A percentile compares a stretch with the other conserved stretches of the same genome.
phyloP scores from a whole-genome alignment of 371 early-diverging fungal species.

The Mortierella sp. region DNA sequence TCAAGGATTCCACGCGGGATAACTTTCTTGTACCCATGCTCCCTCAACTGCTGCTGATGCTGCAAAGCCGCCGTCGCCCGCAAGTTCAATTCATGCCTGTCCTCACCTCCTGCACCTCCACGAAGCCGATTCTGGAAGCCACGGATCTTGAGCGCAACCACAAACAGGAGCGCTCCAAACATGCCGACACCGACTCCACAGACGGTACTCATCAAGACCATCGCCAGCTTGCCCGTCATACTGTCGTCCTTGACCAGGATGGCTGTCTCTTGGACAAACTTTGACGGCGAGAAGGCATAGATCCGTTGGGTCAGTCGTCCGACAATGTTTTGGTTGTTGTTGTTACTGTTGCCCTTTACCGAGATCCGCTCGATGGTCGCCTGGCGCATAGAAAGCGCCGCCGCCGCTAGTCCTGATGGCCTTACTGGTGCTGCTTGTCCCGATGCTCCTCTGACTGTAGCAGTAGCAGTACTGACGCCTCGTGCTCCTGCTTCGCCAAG shows the following conservation, averaged over 20 bases:
- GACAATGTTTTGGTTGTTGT: not conserved
- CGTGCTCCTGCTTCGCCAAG: not conserved
- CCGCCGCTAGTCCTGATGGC: not conserved
- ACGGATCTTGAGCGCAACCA: slow-evolving; percentile 47
- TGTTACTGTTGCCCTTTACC: not conserved
- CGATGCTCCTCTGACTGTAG: not conserved
- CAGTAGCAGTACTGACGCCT: not conserved
- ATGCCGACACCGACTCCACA: slow-evolving; percentile 46
- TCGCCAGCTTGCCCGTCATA: slow-evolving; percentile 24
- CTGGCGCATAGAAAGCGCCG: not conserved
- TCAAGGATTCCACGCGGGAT: slow-evolving; percentile 35
- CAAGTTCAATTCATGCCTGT: not conserved
- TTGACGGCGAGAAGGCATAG: slow-evolving; percentile 27
- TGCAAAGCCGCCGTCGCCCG: slow-evolving; percentile 15
- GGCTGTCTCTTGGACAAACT: slow-evolving; percentile 22
- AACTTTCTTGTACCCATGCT: slow-evolving; percentile 27
- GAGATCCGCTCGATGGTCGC: not conserved
- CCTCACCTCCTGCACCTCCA: not conserved
- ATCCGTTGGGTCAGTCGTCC: not conserved
- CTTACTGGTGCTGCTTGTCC: slow-evolving; percentile 5
- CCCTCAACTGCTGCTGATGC: slow-evolving; percentile 23
- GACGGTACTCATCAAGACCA: slow-evolving; percentile 49
- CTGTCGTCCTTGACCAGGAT: slow-evolving; percentile 29
- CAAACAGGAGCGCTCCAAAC: slow-evolving; percentile 52
- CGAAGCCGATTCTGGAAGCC: slow-evolving; percentile 29